Evolutionary conservation across 768 basidiomycete genomes (phyloP).

Genomic region (Phaeotremella fagi): DNA sequence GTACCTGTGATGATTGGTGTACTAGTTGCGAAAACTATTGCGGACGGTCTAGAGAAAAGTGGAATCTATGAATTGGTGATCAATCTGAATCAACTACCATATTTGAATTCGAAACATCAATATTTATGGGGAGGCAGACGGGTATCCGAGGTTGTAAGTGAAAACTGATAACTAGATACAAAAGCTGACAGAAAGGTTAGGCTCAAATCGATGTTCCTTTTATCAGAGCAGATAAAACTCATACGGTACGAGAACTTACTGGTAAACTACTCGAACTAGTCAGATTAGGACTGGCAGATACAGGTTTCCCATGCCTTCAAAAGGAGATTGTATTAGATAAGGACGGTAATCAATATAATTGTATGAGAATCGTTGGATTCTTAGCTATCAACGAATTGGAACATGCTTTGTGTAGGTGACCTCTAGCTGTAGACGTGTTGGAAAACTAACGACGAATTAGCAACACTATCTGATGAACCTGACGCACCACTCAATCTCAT

Average conservation of each 20-base stretch:
- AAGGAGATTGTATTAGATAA: slow-evolving; percentile 48
- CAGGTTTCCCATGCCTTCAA: slow-evolving; percentile 79
- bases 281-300: slow-evolving; percentile 52
- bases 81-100: slow-evolving; percentile 79
- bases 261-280: slow-evolving; percentile 68
- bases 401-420: slow-evolving; percentile 71
- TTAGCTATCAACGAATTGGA: slow-evolving; percentile 90
- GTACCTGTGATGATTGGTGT: slow-evolving; percentile 53
- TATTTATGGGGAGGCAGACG: slow-evolving; percentile 77
- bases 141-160: slow-evolving; percentile 70
- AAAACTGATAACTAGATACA: no score
- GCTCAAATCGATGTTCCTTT: slow-evolving; percentile 62
- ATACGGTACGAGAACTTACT: slow-evolving; percentile 72
- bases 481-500: slow-evolving; percentile 64
- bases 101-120: slow-evolving; percentile 83
- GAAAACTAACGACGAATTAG: slow-evolving; percentile 5
- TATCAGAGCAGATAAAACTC: slow-evolving; percentile 65
- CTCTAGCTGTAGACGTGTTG: not conserved
- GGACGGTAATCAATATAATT: slow-evolving; percentile 23
- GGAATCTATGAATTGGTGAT: slow-evolving; percentile 97
- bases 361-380: slow-evolving; percentile 74
- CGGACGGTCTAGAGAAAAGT: slow-evolving; percentile 81
- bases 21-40: slow-evolving; percentile 83
- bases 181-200: no score
- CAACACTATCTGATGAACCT: slow-evolving; percentile 60